phyloP scores from a whole-genome alignment of 2,329 filamentous ascomycete species.

The Fusarium virguliforme region DNA sequence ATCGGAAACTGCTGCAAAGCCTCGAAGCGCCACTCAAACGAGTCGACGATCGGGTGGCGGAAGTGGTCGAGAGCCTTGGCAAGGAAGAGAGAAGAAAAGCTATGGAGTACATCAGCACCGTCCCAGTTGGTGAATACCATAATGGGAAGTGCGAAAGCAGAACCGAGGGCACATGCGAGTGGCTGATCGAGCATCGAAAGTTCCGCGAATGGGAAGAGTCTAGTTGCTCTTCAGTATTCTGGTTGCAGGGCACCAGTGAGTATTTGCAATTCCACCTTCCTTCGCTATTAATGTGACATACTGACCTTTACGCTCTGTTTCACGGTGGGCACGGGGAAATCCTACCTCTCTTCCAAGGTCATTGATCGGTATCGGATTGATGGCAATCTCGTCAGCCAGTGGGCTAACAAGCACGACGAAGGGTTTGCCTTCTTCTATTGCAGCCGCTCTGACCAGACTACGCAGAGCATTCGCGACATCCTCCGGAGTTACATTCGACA shows the following conservation, averaged over 20 bases:
- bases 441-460: background rate
- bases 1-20: slow-evolving; percentile 1
- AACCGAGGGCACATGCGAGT: slow-evolving; percentile 14
- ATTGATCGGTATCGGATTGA: slow-evolving; percentile 15
- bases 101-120: slow-evolving; percentile 5
- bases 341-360: slow-evolving; percentile 15
- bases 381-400: too few species aligned
- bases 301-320: background rate
- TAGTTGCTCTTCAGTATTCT: slow-evolving; percentile 8
- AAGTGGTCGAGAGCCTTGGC: slow-evolving; percentile 6
- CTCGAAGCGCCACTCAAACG: slow-evolving; percentile 9
- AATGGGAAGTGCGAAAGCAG: background rate
- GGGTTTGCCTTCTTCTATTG: slow-evolving; percentile 22
- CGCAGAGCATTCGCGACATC: background rate
- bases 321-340: slow-evolving; percentile 15
- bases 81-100: background rate
- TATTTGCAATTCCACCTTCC: background rate
- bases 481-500: slow-evolving; percentile 19
- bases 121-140: slow-evolving; percentile 16
- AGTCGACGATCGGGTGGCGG: background rate
- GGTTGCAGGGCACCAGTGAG: slow-evolving; percentile 14
- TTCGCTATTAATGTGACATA: too few species aligned
- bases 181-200: background rate
- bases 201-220: slow-evolving; percentile 11
- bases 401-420: background rate